These are phyloP conservation scores for Protomyces lactucae-debilis DNA, from an alignment of 1,139 yeast species.

Conservation along the genomic window DNA sequence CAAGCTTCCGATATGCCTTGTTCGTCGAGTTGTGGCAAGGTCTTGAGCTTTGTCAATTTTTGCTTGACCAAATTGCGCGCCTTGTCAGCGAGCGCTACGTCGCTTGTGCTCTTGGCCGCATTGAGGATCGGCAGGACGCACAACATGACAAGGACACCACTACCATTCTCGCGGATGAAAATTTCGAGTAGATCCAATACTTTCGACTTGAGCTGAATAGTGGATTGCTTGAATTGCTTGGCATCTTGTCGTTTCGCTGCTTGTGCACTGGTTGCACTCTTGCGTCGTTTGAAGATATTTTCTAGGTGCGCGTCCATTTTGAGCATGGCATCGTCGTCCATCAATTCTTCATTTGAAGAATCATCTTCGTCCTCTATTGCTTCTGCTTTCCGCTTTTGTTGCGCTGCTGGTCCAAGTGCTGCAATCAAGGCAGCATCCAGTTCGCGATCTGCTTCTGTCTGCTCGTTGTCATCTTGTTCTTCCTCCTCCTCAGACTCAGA, in stretches of 20 bases:
- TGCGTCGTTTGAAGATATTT: conserved; percentile 62
- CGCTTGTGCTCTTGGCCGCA: conserved; percentile 62
- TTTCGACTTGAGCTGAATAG: conserved; percentile 71
- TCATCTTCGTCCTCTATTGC: conserved; percentile 35
- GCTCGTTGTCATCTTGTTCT: conserved; percentile 21
- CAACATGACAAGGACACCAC: conserved; percentile 44
- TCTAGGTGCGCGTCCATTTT: conserved; percentile 84
- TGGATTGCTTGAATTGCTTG: conserved; percentile 53
- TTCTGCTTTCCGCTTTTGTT: neutral
- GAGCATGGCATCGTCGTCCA: conserved; percentile 98
- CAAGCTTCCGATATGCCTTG: conserved; percentile 12
- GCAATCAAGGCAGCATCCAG: conserved; percentile 53
- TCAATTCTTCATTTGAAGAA: conserved; percentile 50
- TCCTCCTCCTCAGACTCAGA: conserved; percentile 21
- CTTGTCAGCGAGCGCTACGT: conserved; percentile 63
- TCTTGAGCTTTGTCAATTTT: conserved; percentile 42
- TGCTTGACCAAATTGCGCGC: conserved; percentile 67
- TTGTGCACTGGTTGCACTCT: conserved; percentile 33
- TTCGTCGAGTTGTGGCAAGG: neutral
- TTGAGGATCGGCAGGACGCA: conserved; percentile 58
- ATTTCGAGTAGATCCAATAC: conserved; percentile 70
- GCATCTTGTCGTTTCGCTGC: conserved; percentile 33
- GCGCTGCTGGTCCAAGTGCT: neutral
- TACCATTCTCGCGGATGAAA: conserved; percentile 50
- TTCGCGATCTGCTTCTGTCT: conserved; percentile 54